phyloP scores from a whole-genome alignment of 2,329 filamentous ascomycete species.

The Beauveria varroae region DNA sequence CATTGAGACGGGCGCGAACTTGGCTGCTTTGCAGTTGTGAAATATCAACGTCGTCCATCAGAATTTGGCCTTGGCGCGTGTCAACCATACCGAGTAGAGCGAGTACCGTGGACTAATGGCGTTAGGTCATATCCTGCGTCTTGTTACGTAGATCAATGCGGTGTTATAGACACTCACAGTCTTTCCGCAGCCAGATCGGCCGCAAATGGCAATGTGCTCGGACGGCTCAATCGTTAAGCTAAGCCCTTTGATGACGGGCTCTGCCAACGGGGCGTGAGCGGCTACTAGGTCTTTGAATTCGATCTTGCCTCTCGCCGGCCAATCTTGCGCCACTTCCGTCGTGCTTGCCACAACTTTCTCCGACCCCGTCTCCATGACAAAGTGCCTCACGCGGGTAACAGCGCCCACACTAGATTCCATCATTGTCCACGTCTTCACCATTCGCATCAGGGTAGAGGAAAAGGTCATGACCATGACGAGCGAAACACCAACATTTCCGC shows the following conservation, averaged over 20 bases:
- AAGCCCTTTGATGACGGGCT: neutral
- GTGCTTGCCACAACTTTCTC: neutral
- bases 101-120: too few relatives aligned
- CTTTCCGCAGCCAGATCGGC: neutral
- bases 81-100: too few relatives aligned
- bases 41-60: neutral
- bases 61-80: neutral
- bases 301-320: neutral
- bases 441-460: constrained; percentile 19
- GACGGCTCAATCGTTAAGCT: neutral
- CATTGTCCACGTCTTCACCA: constrained; percentile 26
- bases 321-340: neutral
- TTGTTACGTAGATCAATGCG: too few relatives aligned
- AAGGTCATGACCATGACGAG: constrained; percentile 22
- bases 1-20: neutral
- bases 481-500: constrained; percentile 20
- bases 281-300: neutral
- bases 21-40: neutral
- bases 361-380: constrained; percentile 12
- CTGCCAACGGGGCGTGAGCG: neutral
- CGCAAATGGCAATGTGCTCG: neutral
- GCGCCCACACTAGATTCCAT: constrained; percentile 22
- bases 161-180: neutral
- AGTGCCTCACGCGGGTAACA: constrained; percentile 20
- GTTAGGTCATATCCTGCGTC: too few relatives aligned